phyloP scores from a whole-genome alignment of 2,329 filamentous ascomycete genomes.

The Aureobasidium sp. region DNA sequence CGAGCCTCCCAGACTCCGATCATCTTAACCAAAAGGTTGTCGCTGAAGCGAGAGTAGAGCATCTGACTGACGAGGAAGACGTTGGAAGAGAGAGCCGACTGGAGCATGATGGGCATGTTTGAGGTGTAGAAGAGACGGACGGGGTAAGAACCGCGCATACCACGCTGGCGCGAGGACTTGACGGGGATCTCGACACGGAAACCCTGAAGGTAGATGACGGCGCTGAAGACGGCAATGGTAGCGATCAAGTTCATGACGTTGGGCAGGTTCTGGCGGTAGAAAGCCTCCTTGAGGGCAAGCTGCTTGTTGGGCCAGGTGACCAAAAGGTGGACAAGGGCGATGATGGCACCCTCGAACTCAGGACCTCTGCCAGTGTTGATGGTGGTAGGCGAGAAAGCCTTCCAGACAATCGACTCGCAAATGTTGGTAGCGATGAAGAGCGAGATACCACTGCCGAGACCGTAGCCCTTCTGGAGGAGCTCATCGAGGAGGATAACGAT shows the following conservation, averaged over 20 bases:
- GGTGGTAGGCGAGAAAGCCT: conserved; percentile 97
- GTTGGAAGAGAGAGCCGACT: conserved; percentile 97
- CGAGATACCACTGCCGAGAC: conserved; percentile 95
- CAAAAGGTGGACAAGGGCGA: conserved; percentile 94
- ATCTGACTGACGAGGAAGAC: conserved; percentile 99
- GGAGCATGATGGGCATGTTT: conserved; percentile 99
- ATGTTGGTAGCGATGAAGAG: conserved; percentile 99
- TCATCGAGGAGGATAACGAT: conserved; percentile 99
- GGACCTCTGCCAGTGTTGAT: conserved; percentile 99
- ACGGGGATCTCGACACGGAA: conserved; percentile 99
- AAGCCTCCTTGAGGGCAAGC: conserved; percentile 93
- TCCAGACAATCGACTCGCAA: conserved; percentile 99
- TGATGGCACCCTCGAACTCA: conserved; percentile 97
- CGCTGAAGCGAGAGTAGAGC: conserved; percentile 97
- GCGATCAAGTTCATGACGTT: conserved; percentile 99
- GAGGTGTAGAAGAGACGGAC: conserved; percentile 99
- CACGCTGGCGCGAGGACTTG: conserved; percentile 98
- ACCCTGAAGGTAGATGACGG: conserved; percentile 77
- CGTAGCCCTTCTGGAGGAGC: conserved; percentile 98
- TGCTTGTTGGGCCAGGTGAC: conserved; percentile 99
- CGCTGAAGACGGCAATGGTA: conserved; percentile 86
- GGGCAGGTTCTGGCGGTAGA: conserved; percentile 98
- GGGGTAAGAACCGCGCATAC: conserved; percentile 95
- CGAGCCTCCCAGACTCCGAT: conserved; percentile 98
- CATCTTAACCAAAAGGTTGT: conserved; percentile 96